Percentiles rank a stretch among this genome's conserved stretches.
Evolutionary conservation across 2,329 filamentous ascomycete species (phyloP).

Genomic region (Ploettnerulaceae sp.): DNA sequence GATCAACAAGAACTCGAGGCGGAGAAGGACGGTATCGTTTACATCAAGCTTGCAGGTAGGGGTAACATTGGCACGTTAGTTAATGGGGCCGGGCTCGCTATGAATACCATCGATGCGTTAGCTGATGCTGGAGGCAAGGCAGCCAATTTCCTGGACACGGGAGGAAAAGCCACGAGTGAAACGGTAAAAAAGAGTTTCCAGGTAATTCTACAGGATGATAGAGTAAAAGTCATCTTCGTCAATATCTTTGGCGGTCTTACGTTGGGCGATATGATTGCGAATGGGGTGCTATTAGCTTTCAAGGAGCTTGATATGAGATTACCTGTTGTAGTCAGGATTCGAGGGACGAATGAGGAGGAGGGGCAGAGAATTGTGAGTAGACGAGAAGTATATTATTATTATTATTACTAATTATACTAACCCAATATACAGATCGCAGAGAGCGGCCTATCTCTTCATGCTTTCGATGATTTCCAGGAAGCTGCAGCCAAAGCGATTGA

Average conservation of each 20-base stretch:
- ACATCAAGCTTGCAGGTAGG: constrained; percentile 55
- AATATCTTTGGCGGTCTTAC: constrained; percentile 61
- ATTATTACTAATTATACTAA: background rate
- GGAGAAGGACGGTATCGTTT: constrained; percentile 71
- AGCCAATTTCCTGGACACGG: constrained; percentile 85
- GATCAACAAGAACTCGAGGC: constrained; percentile 55
- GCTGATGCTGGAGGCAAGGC: constrained; percentile 60
- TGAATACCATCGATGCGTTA: constrained; percentile 85
- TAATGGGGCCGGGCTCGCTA: constrained; percentile 83
- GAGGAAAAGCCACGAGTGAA: constrained; percentile 78
- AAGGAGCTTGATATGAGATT: constrained; percentile 60
- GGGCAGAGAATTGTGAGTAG: constrained; percentile 57
- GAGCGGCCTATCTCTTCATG: constrained; percentile 62
- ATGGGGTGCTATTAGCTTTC: constrained; percentile 69
- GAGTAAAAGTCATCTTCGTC: constrained; percentile 68
- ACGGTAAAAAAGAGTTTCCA: constrained; percentile 76
- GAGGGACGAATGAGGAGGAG: constrained; percentile 68
- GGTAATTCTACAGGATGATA: constrained; percentile 63
- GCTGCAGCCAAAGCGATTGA: constrained; percentile 63
- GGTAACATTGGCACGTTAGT: constrained; percentile 76
- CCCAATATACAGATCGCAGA: constrained; percentile 53
- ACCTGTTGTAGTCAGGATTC: constrained; percentile 71
- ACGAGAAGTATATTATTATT: background rate
- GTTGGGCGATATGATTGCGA: constrained; percentile 75
- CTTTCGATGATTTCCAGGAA: constrained; percentile 71